Percentiles rank a stretch among this genome's conserved stretches.
Conservation (phyloP, 73 alveolate genomes). For the Halteria grandinella region DNA sequence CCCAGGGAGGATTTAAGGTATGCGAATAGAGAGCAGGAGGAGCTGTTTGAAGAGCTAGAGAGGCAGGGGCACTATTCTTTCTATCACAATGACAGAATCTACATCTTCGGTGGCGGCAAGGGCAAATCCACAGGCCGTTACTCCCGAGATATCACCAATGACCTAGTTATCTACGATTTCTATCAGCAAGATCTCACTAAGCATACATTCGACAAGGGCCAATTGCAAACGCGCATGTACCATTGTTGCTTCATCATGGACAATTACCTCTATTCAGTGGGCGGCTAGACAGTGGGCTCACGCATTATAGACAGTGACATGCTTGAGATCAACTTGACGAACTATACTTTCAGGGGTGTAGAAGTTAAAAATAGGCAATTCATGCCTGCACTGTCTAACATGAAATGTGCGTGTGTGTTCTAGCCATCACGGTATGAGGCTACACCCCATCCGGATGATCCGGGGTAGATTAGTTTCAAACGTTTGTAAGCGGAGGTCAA, state of each 20-base stretch:
- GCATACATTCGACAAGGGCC: not conserved
- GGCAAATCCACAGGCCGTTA: slow-evolving; percentile 9
- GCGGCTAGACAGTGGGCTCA: slow-evolving; percentile 20
- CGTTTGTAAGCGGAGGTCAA: not conserved
- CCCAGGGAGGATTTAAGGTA: no score
- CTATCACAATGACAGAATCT: not conserved
- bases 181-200: slow-evolving; percentile 3
- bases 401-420: no score
- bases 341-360: not conserved
- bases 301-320: slow-evolving; percentile 14
- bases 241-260: slow-evolving; percentile 30
- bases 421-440: no score
- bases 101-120: slow-evolving; percentile 51
- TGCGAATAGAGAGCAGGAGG: no score
- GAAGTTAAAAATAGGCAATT: not conserved
- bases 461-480: not conserved
- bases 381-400: not conserved
- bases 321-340: not conserved
- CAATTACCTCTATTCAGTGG: not conserved
- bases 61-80: slow-evolving; percentile 19
- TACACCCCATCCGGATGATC: no score
- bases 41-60: not conserved
- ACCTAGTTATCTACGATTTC: slow-evolving; percentile 8
- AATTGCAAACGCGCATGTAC: slow-evolving; percentile 23
- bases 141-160: slow-evolving; percentile 19